phyloP scores from a whole-genome alignment of 768 basidiomycete genomes.

The Boletus reticuloceps region DNA sequence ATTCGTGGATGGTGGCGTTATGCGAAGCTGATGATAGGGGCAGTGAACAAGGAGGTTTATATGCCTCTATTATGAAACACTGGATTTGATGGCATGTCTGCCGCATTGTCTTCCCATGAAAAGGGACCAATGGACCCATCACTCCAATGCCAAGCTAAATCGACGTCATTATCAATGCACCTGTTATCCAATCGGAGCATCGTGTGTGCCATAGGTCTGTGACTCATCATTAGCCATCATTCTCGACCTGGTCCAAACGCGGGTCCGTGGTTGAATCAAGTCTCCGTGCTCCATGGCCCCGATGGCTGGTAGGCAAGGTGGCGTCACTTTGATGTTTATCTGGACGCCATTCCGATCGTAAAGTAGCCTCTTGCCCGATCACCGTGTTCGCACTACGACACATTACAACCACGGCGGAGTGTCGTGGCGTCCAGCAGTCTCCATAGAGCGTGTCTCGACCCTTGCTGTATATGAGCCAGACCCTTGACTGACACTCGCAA shows the following conservation, averaged over 20 bases:
- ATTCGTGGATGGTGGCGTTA: constrained; percentile 8
- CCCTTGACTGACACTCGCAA: constrained; percentile 2
- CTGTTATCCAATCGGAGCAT: constrained; percentile 1
- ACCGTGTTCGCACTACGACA: constrained; percentile 2
- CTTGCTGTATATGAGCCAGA: constrained; percentile 26
- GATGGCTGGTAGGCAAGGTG: background rate
- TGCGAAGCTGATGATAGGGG: constrained; percentile 11
- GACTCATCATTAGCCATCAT: background rate
- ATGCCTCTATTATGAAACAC: constrained; percentile 14
- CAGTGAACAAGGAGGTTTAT: constrained; percentile 1
- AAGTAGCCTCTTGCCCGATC: constrained; percentile 8
- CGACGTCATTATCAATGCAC: constrained; percentile 18
- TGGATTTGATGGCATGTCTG: constrained; percentile 19
- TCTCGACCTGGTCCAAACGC: background rate
- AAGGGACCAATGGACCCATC: constrained; percentile 11
- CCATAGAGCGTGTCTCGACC: constrained; percentile 24
- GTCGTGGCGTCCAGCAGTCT: constrained; percentile 22
- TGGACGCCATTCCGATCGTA: constrained; percentile 6
- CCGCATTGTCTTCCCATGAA: constrained; percentile 22
- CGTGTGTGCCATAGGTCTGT: background rate
- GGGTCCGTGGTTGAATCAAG: background rate
- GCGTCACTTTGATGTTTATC: constrained; percentile 6
- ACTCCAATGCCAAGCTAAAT: constrained; percentile 15
- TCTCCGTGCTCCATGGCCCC: background rate
- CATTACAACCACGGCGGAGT: constrained; percentile 19